Percentiles rank a stretch among this genome's conserved stretches.
phyloP scores from a whole-genome alignment of 148 eudicot genomes.

The Chenopodium formosanum region DNA sequence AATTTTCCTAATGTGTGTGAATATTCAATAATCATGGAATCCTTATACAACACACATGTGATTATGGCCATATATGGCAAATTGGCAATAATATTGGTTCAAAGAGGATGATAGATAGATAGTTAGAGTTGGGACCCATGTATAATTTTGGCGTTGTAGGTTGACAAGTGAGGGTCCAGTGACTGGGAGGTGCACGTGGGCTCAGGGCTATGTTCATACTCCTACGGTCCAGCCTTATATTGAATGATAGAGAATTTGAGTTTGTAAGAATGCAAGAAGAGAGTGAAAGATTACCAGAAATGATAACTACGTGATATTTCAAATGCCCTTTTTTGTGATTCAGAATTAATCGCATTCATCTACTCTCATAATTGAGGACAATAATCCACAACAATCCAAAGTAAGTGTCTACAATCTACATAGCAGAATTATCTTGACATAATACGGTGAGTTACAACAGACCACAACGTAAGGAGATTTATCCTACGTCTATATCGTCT shows the following conservation, averaged over 20 bases:
- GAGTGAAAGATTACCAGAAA: not conserved
- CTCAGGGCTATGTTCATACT: not conserved
- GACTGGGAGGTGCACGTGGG: slow-evolving; percentile 9
- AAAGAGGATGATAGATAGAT: not conserved
- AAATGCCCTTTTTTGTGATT: no score
- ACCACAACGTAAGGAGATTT: no score
- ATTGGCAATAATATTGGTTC: not conserved
- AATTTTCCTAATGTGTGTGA: not conserved
- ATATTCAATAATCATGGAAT: not conserved
- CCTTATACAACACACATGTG: not conserved
- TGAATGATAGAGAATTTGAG: not conserved
- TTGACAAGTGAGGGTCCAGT: slow-evolving; percentile 9
- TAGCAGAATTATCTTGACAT: no score
- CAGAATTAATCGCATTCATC: no score
- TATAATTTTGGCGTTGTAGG: not conserved
- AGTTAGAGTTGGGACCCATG: not conserved
- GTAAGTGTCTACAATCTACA: no score
- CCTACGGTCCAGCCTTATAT: not conserved
- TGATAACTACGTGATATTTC: no score
- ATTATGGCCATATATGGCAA: not conserved
- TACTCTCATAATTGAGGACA: no score
- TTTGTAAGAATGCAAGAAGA: not conserved
- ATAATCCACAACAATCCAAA: no score
- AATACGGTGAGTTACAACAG: no score
- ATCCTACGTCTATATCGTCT: no score